Percentiles rank a stretch among this genome's conserved stretches.
phyloP scores from a whole-genome alignment of 2,329 filamentous ascomycete species.

The Stemphylium lycopersici region DNA sequence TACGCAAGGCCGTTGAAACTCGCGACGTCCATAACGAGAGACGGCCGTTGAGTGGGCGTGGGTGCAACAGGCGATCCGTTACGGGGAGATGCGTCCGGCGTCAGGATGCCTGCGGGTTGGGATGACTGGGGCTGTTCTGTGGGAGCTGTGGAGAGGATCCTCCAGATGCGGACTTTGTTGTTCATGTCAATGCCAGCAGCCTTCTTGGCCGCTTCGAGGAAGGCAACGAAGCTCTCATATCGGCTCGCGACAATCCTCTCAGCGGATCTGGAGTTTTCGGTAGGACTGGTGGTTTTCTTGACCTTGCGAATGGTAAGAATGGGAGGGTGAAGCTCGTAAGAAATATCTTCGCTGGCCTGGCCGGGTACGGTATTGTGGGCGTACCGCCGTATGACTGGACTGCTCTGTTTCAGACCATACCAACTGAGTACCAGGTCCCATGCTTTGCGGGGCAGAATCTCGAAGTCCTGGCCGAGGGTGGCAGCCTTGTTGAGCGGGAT shows the following conservation, averaged over 20 bases:
- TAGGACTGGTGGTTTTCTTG: constrained; percentile 66
- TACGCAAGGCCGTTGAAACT: constrained; percentile 68
- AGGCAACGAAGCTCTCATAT: constrained; percentile 72
- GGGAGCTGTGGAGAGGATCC: constrained; percentile 59
- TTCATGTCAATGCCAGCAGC: constrained; percentile 69
- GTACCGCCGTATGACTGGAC: constrained; percentile 73
- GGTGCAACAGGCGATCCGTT: constrained; percentile 48
- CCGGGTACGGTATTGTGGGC: constrained; percentile 77
- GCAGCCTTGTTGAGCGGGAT: constrained; percentile 75
- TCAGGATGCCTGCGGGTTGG: constrained; percentile 49
- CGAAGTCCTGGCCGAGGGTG: constrained; percentile 70
- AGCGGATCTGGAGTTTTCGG: constrained; percentile 66
- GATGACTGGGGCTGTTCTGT: constrained; percentile 39
- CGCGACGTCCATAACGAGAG: constrained; percentile 66
- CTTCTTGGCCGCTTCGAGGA: constrained; percentile 75
- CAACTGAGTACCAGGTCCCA: constrained; percentile 82
- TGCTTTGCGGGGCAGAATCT: constrained; percentile 76
- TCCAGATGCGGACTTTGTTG: constrained; percentile 80
- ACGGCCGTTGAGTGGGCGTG: constrained; percentile 45
- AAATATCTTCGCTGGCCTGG: constrained; percentile 65
- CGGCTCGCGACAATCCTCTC: constrained; percentile 73
- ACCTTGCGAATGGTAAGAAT: constrained; percentile 85
- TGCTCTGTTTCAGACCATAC: constrained; percentile 77
- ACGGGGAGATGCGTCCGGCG: constrained; percentile 54
- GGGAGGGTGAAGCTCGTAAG: constrained; percentile 84